Evolutionary conservation across 495 filamentous ascomycete genomes (phyloP), one percentile per base, ranked within the genome.

Genomic region (Aspergillus homomorphus): DNA sequence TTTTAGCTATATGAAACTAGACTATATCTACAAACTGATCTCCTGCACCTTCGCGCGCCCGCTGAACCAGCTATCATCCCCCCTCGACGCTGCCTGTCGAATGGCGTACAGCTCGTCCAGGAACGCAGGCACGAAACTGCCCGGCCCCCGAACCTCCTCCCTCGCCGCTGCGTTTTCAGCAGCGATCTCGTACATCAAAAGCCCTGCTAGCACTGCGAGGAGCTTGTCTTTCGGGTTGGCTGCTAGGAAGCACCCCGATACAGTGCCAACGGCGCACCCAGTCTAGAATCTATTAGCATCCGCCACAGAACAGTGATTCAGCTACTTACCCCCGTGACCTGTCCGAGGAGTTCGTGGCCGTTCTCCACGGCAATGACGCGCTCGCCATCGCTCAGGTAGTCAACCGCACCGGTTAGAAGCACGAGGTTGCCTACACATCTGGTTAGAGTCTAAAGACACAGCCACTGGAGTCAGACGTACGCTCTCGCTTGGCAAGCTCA

Each of bases 101-200:
- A 85, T 81, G 14, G 68, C 73, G 65, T 81, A 80, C 49, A 86
- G 69, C 66, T 86, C 88, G 62, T 97, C 92, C 20, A 97, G 74
- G 65, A 96, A 92, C 0, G 88, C 88, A 2, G 90, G 87, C 9
- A 96, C 82, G 74, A 98, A 98, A 16, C 89, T 93, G 1, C 92
- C 92, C 0, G 92, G 91, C 0, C 92, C 92, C 46, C 81, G 75
- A 19, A 87, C 90, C 54, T 89, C 83, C 8, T 74, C 73, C 51
- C 84, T 77, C 19, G 58, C 66, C 6, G 72, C 73, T 0, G 93
- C 92, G 18, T 82, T 71, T 72, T 96, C 90, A 14, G 92, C 89
- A 0, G 94, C 91, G 55, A 94, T 88, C 73, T 92, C 91, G 69
- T 87, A 97, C 67, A 88, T 84, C 43, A 94, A 64, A 18, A 96